Percentiles rank a stretch among this genome's conserved stretches.
Evolutionary conservation across 306 rosid genomes (phyloP).

Genomic region (Inga leiocalycina): DNA sequence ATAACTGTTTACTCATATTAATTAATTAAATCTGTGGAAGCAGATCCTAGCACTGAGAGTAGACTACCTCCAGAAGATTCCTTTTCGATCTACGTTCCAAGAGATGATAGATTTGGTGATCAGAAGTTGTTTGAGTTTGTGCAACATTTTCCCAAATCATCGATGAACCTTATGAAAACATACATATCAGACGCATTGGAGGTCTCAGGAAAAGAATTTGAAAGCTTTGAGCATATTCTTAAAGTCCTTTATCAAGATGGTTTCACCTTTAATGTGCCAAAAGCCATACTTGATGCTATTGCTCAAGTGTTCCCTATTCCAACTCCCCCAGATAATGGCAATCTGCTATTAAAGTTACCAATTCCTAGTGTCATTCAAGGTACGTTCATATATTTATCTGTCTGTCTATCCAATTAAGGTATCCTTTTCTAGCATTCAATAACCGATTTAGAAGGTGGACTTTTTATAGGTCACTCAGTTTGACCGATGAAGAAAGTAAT

Average conservation of each 20-base stretch:
- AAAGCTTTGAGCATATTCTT: slow-evolving; percentile 54
- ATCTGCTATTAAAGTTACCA: background rate
- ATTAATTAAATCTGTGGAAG: too few relatives aligned
- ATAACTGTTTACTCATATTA: too few relatives aligned
- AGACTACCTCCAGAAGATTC: too few relatives aligned
- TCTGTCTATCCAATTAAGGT: too few relatives aligned
- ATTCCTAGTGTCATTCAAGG: background rate
- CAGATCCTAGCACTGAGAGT: too few relatives aligned
- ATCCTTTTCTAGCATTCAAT: too few relatives aligned
- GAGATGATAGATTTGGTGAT: too few relatives aligned
- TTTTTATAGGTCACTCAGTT: rapidly evolving
- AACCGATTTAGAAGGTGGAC: too few relatives aligned
- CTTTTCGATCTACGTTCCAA: too few relatives aligned
- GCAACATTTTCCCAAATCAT: too few relatives aligned
- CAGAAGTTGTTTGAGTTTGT: too few relatives aligned
- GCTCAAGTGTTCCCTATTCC: slow-evolving; percentile 28
- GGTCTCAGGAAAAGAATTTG: slow-evolving; percentile 42
- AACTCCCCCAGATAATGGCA: slow-evolving; percentile 62
- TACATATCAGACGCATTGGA: background rate
- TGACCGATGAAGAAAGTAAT: too few relatives aligned
- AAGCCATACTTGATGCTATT: slow-evolving; percentile 30
- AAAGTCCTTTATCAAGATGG: slow-evolving; percentile 62
- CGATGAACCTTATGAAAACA: slow-evolving; percentile 41
- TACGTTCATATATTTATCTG: background rate
- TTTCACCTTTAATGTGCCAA: slow-evolving; percentile 41